phyloP scores from a whole-genome alignment of 352 stramenopile species.

The Globisporangium alternatum region DNA sequence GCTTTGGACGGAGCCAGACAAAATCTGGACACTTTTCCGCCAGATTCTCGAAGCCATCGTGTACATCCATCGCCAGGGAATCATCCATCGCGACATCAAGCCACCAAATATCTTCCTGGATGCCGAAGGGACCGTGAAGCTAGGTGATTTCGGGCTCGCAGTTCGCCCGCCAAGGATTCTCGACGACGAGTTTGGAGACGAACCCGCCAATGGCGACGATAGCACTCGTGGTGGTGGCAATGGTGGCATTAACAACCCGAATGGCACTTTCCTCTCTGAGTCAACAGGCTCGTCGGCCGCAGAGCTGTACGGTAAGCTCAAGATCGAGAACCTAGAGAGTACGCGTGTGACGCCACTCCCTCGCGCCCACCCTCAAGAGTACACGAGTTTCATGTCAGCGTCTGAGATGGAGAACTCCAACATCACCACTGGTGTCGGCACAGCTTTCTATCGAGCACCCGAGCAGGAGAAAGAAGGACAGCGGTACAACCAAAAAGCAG shows the following conservation, averaged over 20 bases:
- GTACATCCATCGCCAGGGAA: constrained; percentile 93
- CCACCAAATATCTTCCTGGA: constrained; percentile 95
- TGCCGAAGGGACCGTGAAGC: constrained; percentile 88
- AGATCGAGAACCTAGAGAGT: constrained; percentile 67
- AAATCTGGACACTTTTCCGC: constrained; percentile 93
- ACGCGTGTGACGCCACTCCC: constrained; percentile 33
- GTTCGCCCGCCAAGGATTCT: constrained; percentile 67
- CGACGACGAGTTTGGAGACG: constrained; percentile 44
- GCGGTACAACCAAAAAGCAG: constrained; percentile 88
- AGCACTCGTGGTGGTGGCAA: constrained; percentile 3
- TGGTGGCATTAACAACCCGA: constrained; percentile 9
- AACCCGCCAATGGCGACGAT: constrained; percentile 19
- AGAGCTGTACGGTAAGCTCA: constrained; percentile 65
- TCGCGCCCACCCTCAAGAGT: constrained; percentile 17
- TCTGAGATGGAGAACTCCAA: constrained; percentile 43
- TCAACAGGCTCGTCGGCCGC: constrained; percentile 66
- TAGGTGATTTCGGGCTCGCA: constrained; percentile 95
- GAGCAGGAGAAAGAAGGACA: constrained; percentile 90
- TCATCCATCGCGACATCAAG: constrained; percentile 93
- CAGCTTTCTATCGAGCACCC: constrained; percentile 93
- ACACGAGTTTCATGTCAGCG: constrained; percentile 54
- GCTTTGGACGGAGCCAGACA: constrained; percentile 79
- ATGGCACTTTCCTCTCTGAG: constrained; percentile 35
- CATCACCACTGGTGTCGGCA: constrained; percentile 94
- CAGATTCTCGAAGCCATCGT: constrained; percentile 94